Evolutionary conservation across 805 yeast species (phyloP).

Genomic region (Candida fluviatilis): DNA sequence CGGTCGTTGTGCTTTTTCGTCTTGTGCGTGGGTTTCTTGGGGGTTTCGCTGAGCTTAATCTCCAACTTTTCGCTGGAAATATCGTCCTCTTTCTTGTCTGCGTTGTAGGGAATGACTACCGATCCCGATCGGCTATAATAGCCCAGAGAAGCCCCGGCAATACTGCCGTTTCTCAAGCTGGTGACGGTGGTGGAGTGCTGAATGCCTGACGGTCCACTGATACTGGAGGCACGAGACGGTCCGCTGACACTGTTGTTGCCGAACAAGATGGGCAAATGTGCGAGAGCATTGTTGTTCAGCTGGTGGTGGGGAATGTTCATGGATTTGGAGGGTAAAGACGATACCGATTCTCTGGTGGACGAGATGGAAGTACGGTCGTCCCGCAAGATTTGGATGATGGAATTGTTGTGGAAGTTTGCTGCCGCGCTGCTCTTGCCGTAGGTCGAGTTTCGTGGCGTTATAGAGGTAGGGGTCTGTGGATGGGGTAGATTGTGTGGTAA

Average conservation of each 20-base stretch:
- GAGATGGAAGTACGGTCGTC: conserved; percentile 35
- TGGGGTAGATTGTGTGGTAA: conserved; percentile 39
- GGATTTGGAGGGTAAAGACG: conserved; percentile 40
- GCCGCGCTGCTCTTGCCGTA: conserved; percentile 5
- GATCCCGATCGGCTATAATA: conserved; percentile 35
- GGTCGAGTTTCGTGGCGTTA: conserved; percentile 28
- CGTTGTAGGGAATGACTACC: conserved; percentile 31
- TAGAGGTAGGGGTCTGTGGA: conserved; percentile 15
- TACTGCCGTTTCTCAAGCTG: conserved; percentile 38
- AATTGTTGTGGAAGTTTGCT: conserved; percentile 27
- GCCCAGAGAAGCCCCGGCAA: conserved; percentile 25
- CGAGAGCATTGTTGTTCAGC: conserved; percentile 32
- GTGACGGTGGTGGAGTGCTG: conserved; percentile 34
- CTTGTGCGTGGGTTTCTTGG: conserved; percentile 5
- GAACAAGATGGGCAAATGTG: conserved; percentile 40
- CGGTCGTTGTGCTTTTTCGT: conserved; percentile 5
- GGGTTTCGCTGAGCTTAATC: conserved; percentile 2
- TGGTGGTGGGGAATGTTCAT: conserved; percentile 48
- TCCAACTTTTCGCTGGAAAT: conserved; percentile 9
- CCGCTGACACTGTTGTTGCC: conserved; percentile 41
- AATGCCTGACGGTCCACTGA: conserved; percentile 33
- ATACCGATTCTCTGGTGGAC: conserved; percentile 35
- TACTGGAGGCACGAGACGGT: conserved; percentile 34
- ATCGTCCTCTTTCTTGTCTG: conserved; percentile 25
- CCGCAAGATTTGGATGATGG: conserved; percentile 37